These are phyloP conservation scores for Artemisia argyi DNA, from an alignment of 129 eudicot species.

Conservation along the genomic window DNA sequence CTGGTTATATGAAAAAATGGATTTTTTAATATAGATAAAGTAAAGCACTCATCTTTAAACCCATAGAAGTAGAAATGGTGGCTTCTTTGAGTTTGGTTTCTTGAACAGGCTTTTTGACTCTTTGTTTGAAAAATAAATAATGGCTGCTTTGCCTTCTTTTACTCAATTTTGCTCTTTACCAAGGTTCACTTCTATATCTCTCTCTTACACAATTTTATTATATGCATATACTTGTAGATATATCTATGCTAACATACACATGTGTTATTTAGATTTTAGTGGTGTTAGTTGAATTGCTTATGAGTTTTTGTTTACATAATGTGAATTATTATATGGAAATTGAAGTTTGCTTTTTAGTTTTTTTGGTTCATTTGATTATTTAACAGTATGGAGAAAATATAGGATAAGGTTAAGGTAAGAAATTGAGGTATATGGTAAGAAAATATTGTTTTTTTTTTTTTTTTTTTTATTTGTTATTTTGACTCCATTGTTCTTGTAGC, in stretches of 20 bases:
- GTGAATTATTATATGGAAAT: too few species aligned
- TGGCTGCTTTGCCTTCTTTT: slow-evolving; percentile 71
- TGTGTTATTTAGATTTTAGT: neutral
- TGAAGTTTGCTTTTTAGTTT: neutral
- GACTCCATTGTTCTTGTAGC: too few species aligned
- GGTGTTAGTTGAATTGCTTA: slow-evolving; percentile 12
- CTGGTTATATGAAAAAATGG: slow-evolving; percentile 14
- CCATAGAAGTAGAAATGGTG: slow-evolving; percentile 32
- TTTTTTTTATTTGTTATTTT: too few species aligned
- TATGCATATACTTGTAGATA: neutral
- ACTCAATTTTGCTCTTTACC: slow-evolving; percentile 55
- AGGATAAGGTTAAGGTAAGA: slow-evolving; percentile 3
- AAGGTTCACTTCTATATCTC: slow-evolving; percentile 51
- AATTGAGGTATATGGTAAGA: neutral
- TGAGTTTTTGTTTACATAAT: neutral
- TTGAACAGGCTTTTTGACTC: slow-evolving; percentile 32
- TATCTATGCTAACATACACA: slow-evolving; percentile 9
- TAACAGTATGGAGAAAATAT: neutral
- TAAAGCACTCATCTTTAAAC: slow-evolving; percentile 48
- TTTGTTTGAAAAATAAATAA: slow-evolving; percentile 24
- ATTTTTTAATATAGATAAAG: slow-evolving; percentile 21
- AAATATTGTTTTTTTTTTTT: too few species aligned
- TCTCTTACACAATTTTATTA: neutral
- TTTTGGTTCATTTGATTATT: slow-evolving; percentile 1
- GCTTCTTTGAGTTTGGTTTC: slow-evolving; percentile 29